Evolutionary conservation across 345 rosid species (phyloP).

Genomic region (Eucalyptus sideroxylon): DNA sequence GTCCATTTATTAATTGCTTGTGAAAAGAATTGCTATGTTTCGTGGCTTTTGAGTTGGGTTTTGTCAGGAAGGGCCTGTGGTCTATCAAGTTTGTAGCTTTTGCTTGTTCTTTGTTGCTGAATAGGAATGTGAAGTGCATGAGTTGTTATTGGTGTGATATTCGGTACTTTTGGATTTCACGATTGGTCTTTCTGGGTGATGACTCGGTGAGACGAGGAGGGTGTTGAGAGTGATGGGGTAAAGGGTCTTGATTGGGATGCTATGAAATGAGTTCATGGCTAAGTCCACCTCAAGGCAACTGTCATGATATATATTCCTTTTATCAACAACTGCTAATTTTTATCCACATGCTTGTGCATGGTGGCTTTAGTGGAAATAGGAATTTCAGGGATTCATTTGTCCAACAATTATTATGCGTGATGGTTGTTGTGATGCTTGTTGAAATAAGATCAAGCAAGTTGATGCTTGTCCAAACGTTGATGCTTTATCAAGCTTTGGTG

Average conservation of each 20-base stretch:
- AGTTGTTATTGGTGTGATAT: no score
- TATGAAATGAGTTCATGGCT: neutral
- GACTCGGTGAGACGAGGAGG: neutral
- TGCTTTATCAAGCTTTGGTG: neutral
- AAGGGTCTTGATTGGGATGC: neutral
- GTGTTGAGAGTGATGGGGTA: neutral
- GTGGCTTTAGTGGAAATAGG: neutral
- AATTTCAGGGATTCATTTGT: neutral
- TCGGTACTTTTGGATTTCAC: no score
- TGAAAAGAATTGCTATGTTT: no score
- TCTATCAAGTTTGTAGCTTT: no score
- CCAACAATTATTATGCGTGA: neutral
- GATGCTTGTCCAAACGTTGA: neutral
- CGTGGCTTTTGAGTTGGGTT: no score
- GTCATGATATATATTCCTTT: neutral
- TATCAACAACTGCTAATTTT: neutral
- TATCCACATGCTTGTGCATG: neutral
- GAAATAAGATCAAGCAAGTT: neutral
- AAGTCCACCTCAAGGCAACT: neutral
- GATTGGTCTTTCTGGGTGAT: no score
- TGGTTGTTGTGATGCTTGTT: neutral
- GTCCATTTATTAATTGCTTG: no score
- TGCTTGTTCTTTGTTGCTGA: no score
- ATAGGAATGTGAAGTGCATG: no score
- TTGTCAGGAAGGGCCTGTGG: no score